Base-by-base conservation (phyloP, 2,329 filamentous ascomycete genomes). In the Phialocephala sp. region DNA sequence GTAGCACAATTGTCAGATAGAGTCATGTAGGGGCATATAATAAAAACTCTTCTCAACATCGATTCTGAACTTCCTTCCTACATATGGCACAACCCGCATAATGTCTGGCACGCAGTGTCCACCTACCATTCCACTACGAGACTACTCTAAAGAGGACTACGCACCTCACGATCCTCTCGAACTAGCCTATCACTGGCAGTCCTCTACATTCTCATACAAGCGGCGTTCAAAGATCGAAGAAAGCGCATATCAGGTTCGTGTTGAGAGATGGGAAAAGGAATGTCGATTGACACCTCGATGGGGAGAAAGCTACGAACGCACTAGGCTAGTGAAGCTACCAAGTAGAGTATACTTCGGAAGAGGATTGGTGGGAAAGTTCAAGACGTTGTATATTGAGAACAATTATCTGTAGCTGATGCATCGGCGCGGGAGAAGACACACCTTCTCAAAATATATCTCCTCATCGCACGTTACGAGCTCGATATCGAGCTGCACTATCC, bases 301-400 rank as follows among this genome's bases (percentile, higher is more conserved):
- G n/a, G 35, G 35, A 24, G 52, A 20, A 32, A n/a, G 24, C 1
- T 37, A 22, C n/a, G 47, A 54, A 35, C 27, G 50, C 14, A 32
- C 27, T 12, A 54, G 50, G 24, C 22, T 54, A n/a, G 50, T 60
- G 18, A 22, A 20, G 15, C 20, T 64, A 37, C 57, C 57, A 12
- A 4, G 20, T 1, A 64, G 50, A 27, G 57, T 64, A 8, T 57
- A 27, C 22, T 8, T 50, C 20, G 24, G 50, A 9, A 60, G 62
- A 37, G 59, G 50, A 14, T 18, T 50, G 2, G 39, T 36, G 1
- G 57, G 62, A 24, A 18, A 22, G 8, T 64, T 60, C 20, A 36
- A n/a, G n/a, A 45, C 41, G 14, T 11, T 66, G 27, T 63, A 27
- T 20, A 36, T 66, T 2, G 15, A 52, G 52, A 32, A 39, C 6